phyloP scores from a whole-genome alignment of 2,329 filamentous ascomycete species.

The Paecilomyces niveus region DNA sequence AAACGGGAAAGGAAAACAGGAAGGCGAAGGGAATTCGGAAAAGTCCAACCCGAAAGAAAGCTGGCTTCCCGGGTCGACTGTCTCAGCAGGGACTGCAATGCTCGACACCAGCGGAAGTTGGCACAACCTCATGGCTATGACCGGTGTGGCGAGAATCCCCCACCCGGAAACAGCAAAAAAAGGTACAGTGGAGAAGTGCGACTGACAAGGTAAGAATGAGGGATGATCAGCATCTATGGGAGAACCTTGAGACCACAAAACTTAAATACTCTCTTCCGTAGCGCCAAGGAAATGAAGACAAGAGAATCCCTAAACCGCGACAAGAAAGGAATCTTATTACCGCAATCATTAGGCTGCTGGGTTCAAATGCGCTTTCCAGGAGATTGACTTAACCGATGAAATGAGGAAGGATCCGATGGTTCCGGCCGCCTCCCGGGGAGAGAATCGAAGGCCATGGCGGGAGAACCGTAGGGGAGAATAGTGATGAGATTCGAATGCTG shows the following conservation, averaged over 20 bases:
- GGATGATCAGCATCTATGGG: conserved; percentile 1
- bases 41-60: neutral
- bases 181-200: conserved; percentile 4
- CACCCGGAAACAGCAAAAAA: neutral
- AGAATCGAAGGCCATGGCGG: conserved; percentile 5
- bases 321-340: conserved; percentile 26
- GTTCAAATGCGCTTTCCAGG: conserved; percentile 17
- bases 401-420: conserved; percentile 8
- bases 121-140: neutral
- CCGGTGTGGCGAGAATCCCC: neutral
- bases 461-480: conserved; percentile 7
- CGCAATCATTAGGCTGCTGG: conserved; percentile 24
- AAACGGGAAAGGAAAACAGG: neutral
- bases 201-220: conserved; percentile 2
- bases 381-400: conserved; percentile 7
- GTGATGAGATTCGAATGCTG: neutral
- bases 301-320: conserved; percentile 23
- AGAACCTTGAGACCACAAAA: conserved; percentile 22
- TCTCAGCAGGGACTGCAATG: neutral
- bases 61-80: neutral
- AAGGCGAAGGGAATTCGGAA: neutral
- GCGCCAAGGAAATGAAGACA: conserved; percentile 27
- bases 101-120: neutral
- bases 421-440: neutral
- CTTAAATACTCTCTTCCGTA: conserved; percentile 23